Evolutionary conservation across 257 asterid genomes (phyloP), one percentile per base, ranked within the genome.

Genomic region (Solanum arcanum): DNA sequence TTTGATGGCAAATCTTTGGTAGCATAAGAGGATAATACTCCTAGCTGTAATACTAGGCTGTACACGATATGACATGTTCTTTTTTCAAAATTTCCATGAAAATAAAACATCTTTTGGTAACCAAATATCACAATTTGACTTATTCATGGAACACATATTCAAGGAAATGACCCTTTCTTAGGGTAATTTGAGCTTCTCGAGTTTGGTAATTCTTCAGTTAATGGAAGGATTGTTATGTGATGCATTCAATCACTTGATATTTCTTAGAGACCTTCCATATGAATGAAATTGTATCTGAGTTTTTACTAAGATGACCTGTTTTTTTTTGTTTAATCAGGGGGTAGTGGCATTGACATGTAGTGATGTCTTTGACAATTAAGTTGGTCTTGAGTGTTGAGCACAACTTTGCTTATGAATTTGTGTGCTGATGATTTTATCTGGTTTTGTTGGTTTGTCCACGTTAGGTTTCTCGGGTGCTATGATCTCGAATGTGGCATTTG

Each of bases 381-480:
- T 73, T 81, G 83, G 44, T 49, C 11, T 49, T 31, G 81, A 82
- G 49, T 82, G 44, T 86, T 89, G 86, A 33, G 46, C 56, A 73
- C 62, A 80, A 78, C 70, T 82, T 74, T 49, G 3, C 35, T 74
- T 44, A 77, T 69, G 70, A 59, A 33, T 87, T 91, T 66, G 85
- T 87, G 88, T 77, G 88, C 87, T 91, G 88, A 89, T 90, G 87
- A 42, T 16, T 86, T 88, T 72, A 20, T 59, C 29, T 87, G 86
- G 66, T 86, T 88, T 90, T 84, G 90, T 91, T 91, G 91, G 92
- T 89, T 87, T 92, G 92, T 92, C 88, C 68, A 90, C 74, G 87
- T 92, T 98, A 97, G 99, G 99, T 83, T 97, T 97, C 89, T 92
- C 92, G 98, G 99, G 99, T 90, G 99, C 99, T 88, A 97, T 97